Percentiles rank a stretch among this genome's conserved stretches.
These are phyloP conservation scores for Hyphopichia burtonii DNA, from an alignment of 1,139 yeast species.

Conservation along the genomic window DNA sequence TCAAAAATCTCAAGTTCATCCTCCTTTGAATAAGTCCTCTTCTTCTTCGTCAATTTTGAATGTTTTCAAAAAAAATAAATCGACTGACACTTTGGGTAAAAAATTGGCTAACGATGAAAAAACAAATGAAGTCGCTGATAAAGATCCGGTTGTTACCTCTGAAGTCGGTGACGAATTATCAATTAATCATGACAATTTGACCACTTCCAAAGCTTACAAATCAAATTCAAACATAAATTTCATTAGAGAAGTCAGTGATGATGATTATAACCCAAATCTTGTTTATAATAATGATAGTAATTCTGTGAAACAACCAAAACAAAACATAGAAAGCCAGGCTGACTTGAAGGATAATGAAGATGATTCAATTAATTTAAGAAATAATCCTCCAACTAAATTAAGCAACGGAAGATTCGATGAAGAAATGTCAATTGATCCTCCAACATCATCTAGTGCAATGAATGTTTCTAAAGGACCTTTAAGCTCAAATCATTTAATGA, in stretches of 20 bases:
- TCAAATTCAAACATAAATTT: slow-evolving; percentile 26
- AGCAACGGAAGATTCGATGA: slow-evolving; percentile 23
- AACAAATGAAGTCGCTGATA: neutral
- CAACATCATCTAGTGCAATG: slow-evolving; percentile 10
- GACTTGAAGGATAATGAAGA: slow-evolving; percentile 10
- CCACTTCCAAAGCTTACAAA: slow-evolving; percentile 9
- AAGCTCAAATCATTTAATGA: slow-evolving; percentile 6
- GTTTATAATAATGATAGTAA: neutral
- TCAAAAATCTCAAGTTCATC: neutral
- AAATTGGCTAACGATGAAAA: neutral
- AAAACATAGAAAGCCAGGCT: slow-evolving; percentile 4
- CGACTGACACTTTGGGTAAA: slow-evolving; percentile 18
- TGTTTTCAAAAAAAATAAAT: slow-evolving; percentile 26
- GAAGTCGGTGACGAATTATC: slow-evolving; percentile 1
- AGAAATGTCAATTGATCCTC: slow-evolving; percentile 26
- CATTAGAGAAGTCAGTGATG: slow-evolving; percentile 36
- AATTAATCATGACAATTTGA: slow-evolving; percentile 1
- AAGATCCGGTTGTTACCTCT: neutral
- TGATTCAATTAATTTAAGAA: slow-evolving; percentile 22
- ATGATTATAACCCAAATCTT: slow-evolving; percentile 12
- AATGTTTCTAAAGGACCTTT: neutral
- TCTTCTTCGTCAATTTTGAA: slow-evolving; percentile 13
- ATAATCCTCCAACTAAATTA: slow-evolving; percentile 29
- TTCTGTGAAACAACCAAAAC: neutral
- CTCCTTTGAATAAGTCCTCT: slow-evolving; percentile 1